Evolutionary conservation across 495 filamentous ascomycete genomes (phyloP), one percentile per base, ranked within the genome.

Genomic region (Penicillium argentinense): DNA sequence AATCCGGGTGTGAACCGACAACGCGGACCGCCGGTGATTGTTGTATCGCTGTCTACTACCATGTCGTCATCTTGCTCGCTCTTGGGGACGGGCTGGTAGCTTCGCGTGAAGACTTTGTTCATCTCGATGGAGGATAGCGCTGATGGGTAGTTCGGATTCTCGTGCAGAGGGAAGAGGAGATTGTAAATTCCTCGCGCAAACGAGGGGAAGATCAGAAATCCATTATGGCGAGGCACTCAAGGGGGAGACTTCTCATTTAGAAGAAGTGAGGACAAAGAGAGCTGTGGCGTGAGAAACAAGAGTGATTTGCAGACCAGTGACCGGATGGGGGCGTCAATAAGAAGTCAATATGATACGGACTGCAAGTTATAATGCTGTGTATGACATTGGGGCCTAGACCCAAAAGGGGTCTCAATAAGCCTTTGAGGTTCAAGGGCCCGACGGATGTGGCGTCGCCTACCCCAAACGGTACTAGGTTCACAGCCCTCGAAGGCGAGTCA

Each of bases 31-130:
- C 22, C 40, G 12, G 45, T 48, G 8, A 49, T 2, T 9, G 50
- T 39, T 14, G 26, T 24, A 28, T 53, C 45, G 25, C 39, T 49
- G 45, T 53, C 50, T 0, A n/a, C 12, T 5, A 9, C 25, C n/a
- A 17, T 27, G n/a, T 43, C 40, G n/a, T 45, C 26, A 9, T 53
- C 45, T 1, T 29, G 17, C 3, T 53, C 50, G 4, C 9, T 6
- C 13, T 43, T 39, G 1, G 50, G 21, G 13, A 53, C 30, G 6
- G 44, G 50, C 18, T 48, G 11, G 17, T 53, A 53, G 45, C 27
- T 25, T 18, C 45, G 39, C 9, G 45, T 25, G 23, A 25, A 53
- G 5, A 27, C 8, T 9, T 27, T 43, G 25, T 48, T 39, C 32
- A 49, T 40, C 9, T 4, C 27, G 5, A 7, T 4, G 7, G 21